Evolutionary conservation across 192 early-diverging fungal species (phyloP), one percentile per base, ranked within the genome.

Genomic region (Phlyctochytrium planicorne): DNA sequence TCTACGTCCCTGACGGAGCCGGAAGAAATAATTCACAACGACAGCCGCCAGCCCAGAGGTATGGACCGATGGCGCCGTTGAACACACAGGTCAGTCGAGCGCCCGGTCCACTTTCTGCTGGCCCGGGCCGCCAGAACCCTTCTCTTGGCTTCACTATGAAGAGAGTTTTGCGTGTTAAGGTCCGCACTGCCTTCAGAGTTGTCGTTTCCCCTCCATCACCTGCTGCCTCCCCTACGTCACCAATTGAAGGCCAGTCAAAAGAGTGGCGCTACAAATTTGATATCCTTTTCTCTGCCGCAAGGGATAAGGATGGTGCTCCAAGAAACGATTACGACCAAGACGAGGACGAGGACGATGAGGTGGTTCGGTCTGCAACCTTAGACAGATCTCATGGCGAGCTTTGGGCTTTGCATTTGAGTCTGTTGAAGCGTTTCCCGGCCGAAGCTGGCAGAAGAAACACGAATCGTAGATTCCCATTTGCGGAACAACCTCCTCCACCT

Each of bases 401-500:
- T 10, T 63, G 62, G 62, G 62, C 36, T 25, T 30, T 63, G 32
- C 62, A 63, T 25, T 20, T 63, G n/a, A 25, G n/a, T 23, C 6
- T 63, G 14, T 30, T 63, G 31, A 50, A 29, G 10, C 6, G 40
- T 4, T 63, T 52, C 31, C 62, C 62, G 12, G 31, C 12, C 55
- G 62, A 63, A 63, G 34, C 32, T 10, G 62, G 62, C 40, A 30
- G 62, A n/a, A 63, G 40, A 47, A 47, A 47, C 40, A 14, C 20
- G 20, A 14, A 6, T 47, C 6, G 40, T 6, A 6, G 40, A 20
- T 14, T 47, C 40, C 40, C 40, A 6, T 47, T 47, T 47, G 40
- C 40, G 40, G 40, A 47, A 20, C 40, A 6, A 47, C 40, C 40
- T 47, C 40, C 40, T 47, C 6, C 40, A 20, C 10, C 20, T 47